These are phyloP conservation scores for Saccharomyces pastorianus DNA, from an alignment of 1,139 yeast genomes.

Conservation along the genomic window DNA sequence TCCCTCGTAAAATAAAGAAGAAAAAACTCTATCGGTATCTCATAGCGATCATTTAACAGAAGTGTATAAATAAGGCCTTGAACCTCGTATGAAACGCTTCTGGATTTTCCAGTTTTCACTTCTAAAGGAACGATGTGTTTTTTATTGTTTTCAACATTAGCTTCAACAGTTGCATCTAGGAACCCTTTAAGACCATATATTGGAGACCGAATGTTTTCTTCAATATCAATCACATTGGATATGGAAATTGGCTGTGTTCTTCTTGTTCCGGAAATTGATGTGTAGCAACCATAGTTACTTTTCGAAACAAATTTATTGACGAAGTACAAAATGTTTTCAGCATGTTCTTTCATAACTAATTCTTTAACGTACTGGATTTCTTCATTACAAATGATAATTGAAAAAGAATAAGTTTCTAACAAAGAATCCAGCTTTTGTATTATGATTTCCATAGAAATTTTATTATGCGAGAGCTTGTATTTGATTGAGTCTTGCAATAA, in stretches of 20 bases:
- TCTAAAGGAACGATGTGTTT: slow-evolving; percentile 69
- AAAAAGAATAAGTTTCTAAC: slow-evolving; percentile 39
- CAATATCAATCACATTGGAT: slow-evolving; percentile 66
- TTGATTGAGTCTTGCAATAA: slow-evolving; percentile 63
- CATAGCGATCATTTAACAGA: slow-evolving; percentile 71
- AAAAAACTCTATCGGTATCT: slow-evolving; percentile 54
- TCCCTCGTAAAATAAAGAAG: slow-evolving; percentile 68
- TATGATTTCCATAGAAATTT: slow-evolving; percentile 37
- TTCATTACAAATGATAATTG: slow-evolving; percentile 51
- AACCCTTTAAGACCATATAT: slow-evolving; percentile 85
- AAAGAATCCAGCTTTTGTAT: slow-evolving; percentile 39
- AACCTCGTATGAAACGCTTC: slow-evolving; percentile 65
- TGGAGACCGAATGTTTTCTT: slow-evolving; percentile 90
- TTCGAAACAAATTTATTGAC: slow-evolving; percentile 38
- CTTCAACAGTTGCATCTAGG: slow-evolving; percentile 79
- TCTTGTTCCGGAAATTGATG: slow-evolving; percentile 37
- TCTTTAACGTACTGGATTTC: slow-evolving; percentile 40
- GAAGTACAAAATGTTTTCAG: slow-evolving; percentile 61
- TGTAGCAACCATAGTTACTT: slow-evolving; percentile 21
- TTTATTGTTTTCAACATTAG: slow-evolving; percentile 31
- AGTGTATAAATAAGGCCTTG: slow-evolving; percentile 84
- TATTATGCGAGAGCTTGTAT: slow-evolving; percentile 32
- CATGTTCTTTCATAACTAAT: slow-evolving; percentile 41
- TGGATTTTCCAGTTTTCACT: slow-evolving; percentile 71
- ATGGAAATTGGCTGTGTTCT: slow-evolving; percentile 44